Base-by-base conservation (phyloP, 108 stramenopile genomes). In the Cyclotella baltica region DNA sequence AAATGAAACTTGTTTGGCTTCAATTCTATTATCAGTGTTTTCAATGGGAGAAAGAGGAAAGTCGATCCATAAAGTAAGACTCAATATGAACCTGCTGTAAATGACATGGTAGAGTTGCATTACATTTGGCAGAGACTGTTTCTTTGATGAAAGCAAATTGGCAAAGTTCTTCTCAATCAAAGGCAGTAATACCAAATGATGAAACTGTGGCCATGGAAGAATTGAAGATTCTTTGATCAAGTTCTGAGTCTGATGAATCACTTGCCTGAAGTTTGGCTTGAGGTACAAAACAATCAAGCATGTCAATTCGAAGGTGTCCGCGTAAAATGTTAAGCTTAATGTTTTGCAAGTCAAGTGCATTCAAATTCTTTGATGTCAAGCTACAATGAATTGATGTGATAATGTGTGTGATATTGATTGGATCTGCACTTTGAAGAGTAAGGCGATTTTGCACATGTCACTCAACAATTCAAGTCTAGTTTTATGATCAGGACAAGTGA, bases 11-110 rank as follows among this genome's bases (percentile, higher is more conserved):
- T 67, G 31, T 87, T 83, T 53, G 86, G 82, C 34, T 57, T 87
- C 11, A 58, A 50, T 30, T 67, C 65, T 43, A 94, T 48, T 46
- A 85, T 86, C 40, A 91, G 37, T 53, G 81, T 73, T 81, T 50
- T 69, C 74, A 43, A 79, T 86, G n/a, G 86, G 68, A 15, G 73
- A 86, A 0, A 87, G 55, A 15, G 72, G 85, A 37, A 89, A 70
- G 25, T 89, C 83, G 64, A 90, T 89, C 91, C 92, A 92, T 18
- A 92, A 75, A 53, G 92, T 52, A 29, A 87, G 69, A 4, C 77
- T 71, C 16, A 65, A 71, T 57, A 89, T 88, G 27, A 64, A 73
- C 63, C 87, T 81, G 22, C 87, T 86, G 69, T 89, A 91, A 28
- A 92, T 20, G 25, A 92, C 90, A 50, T 86, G 66, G 47, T 85